Evolutionary conservation across 164 flowering plant species (phyloP), one percentile per base, ranked within the genome.

Genomic region (Chimonanthus praecox): DNA sequence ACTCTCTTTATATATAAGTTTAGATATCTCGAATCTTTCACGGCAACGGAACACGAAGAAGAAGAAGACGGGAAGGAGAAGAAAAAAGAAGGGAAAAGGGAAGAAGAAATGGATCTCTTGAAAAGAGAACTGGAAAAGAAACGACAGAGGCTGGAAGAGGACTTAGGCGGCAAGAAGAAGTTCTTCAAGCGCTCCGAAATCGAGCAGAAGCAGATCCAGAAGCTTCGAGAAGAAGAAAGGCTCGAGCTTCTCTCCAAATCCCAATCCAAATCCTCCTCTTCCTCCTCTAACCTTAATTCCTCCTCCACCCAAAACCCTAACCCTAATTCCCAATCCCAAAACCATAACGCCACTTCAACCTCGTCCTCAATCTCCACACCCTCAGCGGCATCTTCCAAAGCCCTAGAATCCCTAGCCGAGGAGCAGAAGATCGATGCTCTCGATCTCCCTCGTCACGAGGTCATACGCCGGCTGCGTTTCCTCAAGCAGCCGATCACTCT

Each of bases 401-500:
- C 72, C 71, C 75, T 8, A 66, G 78, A 85, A 80, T 49, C 90
- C 76, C 82, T 80, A 49, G 74, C 87, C 18, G 87, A 90, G 33
- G 98, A 95, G 78, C 84, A 84, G 67, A 90, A 85, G 71, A 90
- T 95, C 77, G 99, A 96, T 79, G 87, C 82, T 15, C 86, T 96
- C 49, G 85, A 83, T 51, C 87, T 96, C 50, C 92, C 99, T 0
- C 85, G 75, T 49, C 94, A 84, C 50, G 99, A 96, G 73, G 98
- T 96, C 1, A 85, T 94, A 20, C 94, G 98, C 47, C 88, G 97
- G 5, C 89, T 96, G 50, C 86, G 99, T 15, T 85, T 94, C 71
- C 86, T 96, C 11, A 96, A 96, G 70, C 98, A 92, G 75, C 99
- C 98, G 1, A 78, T 92, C 54, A 96, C 99, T 7, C 84, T 96